Base-by-base conservation (phyloP, 805 yeast species). In the Tetrapisispora namnaoensis region DNA sequence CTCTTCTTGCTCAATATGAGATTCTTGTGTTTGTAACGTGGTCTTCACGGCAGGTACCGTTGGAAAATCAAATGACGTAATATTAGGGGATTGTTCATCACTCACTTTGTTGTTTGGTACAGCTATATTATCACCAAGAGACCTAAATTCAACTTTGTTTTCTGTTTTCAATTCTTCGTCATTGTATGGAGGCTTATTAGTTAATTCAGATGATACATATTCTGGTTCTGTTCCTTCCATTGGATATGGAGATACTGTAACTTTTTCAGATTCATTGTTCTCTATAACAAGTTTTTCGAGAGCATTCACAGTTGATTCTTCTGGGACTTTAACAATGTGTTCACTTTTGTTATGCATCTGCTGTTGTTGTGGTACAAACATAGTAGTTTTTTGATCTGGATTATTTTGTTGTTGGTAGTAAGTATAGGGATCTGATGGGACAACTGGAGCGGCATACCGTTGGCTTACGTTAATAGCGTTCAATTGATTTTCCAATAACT, bases 401-500 rank as follows among this genome's bases (percentile, higher is more conserved):
- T 42, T 16, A 51, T 45, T 11, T 40, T 44, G 51, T 8, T 47
- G 45, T 30, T 49, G 51, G 45, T 55, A 51, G 16, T 52, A 48
- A 1, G 58, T 47, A 37, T 61, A 60, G 10, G 64, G 62, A 44
- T 56, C 61, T 10, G 62, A 55, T 13, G 66, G 64, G 16, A 51
- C 56, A 43, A 53, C 61, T 10, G 63, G 59, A 6, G 58, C 39
- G 3, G 55, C 43, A 41, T 62, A 61, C 39, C 61, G 68, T 45
- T 67, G 59, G 34, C 65, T 60, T 43, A 63, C 22, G 50, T 59
- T 69, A 57, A 54, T 77, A 64, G 50, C 67, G 61, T 58, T 72
- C 63, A 53, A 74, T 64, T 61, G 81, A 65, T 28, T 71, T 51
- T 89, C 95, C 51, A 88, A 70, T 45, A 84, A 73, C 51, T 76